Conservation (phyloP, 2,329 filamentous ascomycete genomes). For the Trichoderma arundinaceum region DNA sequence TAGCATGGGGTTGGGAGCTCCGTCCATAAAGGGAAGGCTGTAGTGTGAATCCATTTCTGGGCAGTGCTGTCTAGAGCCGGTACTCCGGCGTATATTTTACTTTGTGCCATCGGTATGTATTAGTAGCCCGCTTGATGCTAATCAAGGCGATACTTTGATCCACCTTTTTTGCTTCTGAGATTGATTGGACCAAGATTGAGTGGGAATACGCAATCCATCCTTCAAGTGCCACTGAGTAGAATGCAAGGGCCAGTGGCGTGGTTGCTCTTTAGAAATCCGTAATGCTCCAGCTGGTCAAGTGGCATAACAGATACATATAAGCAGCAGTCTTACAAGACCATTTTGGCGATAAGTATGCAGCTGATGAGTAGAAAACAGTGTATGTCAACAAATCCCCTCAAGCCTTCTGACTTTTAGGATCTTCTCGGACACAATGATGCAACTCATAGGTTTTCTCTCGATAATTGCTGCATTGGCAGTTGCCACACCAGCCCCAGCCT, state of each 20-base stretch:
- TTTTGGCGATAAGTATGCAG: not conserved
- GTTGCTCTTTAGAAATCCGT: not conserved
- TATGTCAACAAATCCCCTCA: too few relatives aligned
- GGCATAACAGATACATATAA: slow-evolving; percentile 11
- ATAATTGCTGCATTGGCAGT: too few relatives aligned
- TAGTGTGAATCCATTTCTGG: not conserved
- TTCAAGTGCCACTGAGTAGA: not conserved
- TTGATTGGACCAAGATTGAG: not conserved
- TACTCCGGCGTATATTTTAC: not conserved
- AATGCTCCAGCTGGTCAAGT: not conserved
- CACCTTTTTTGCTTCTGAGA: not conserved
- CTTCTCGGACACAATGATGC: too few relatives aligned
- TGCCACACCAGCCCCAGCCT: too few relatives aligned
- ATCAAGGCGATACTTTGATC: slow-evolving; percentile 1
- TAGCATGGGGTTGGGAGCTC: slow-evolving; percentile 15
- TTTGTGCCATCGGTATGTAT: not conserved
- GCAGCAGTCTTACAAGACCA: slow-evolving; percentile 1
- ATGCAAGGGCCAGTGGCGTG: not conserved
- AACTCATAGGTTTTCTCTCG: too few relatives aligned
- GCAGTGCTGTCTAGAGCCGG: not conserved
- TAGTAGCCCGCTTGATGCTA: not conserved
- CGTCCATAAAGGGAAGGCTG: not conserved
- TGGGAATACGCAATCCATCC: slow-evolving; percentile 5
- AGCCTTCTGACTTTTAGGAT: too few relatives aligned
- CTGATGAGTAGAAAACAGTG: not conserved